phyloP scores from a whole-genome alignment of 176 grass and related monocot genomes.

The Oryza glaberrima region DNA sequence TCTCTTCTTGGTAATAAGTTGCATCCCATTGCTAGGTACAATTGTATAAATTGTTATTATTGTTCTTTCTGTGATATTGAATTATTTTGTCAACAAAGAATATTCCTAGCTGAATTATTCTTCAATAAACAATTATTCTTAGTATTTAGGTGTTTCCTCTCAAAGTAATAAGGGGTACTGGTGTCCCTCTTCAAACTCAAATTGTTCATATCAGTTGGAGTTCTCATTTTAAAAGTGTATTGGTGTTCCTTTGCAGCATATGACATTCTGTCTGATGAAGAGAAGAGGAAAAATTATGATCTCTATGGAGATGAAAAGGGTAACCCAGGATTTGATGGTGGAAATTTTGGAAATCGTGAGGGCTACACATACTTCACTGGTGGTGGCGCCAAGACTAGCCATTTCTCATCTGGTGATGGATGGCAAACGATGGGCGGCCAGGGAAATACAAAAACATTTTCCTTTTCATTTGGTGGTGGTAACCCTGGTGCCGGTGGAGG shows the following conservation, averaged over 20 bases:
- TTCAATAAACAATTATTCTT: background rate
- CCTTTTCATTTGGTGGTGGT: slow-evolving; percentile 88
- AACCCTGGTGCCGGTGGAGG: slow-evolving; percentile 49
- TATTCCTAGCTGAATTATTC: slow-evolving; percentile 4
- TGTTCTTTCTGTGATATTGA: background rate
- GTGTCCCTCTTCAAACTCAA: background rate
- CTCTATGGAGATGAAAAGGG: slow-evolving; percentile 83
- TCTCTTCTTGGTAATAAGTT: background rate
- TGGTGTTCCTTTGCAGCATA: slow-evolving; percentile 66
- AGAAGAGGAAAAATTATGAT: slow-evolving; percentile 96
- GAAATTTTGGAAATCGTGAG: slow-evolving; percentile 64
- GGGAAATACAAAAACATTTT: slow-evolving; percentile 73
- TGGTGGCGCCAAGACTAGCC: slow-evolving; percentile 56
- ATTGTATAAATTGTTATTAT: background rate
- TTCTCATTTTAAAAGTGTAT: background rate
- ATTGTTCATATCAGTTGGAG: background rate
- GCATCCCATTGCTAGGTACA: background rate
- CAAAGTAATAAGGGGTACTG: background rate
- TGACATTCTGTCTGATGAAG: slow-evolving; percentile 94
- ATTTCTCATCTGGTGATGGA: slow-evolving; percentile 75
- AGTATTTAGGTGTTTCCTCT: background rate
- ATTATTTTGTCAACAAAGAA: background rate
- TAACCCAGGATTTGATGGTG: slow-evolving; percentile 61
- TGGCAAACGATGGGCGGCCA: slow-evolving; percentile 77
- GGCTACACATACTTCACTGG: slow-evolving; percentile 70